These are phyloP conservation scores for Mallotus repandus DNA, from an alignment of 441 rosid genomes.

Conservation along the genomic window DNA sequence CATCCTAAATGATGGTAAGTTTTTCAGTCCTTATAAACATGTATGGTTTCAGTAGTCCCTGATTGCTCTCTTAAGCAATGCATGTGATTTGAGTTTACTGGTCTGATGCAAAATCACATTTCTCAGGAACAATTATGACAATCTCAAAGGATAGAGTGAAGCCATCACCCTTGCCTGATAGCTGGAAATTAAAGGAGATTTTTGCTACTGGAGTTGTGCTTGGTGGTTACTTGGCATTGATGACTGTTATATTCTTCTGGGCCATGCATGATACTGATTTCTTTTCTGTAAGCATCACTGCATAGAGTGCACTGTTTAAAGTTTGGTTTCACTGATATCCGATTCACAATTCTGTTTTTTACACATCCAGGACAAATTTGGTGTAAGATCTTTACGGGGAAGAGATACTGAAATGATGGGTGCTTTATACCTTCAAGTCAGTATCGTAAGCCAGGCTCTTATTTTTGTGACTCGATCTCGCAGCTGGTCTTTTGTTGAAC, in stretches of 20 bases:
- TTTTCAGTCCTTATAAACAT: neutral
- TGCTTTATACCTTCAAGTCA: slow-evolving; percentile 89
- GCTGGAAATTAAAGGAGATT: slow-evolving; percentile 88
- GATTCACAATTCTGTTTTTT: neutral
- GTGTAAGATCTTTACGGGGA: slow-evolving; percentile 44
- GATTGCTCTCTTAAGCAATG: neutral
- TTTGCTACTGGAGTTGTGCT: slow-evolving; percentile 84
- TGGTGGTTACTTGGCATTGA: slow-evolving; percentile 75
- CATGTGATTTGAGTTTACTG: neutral
- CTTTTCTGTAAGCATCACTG: slow-evolving; percentile 49
- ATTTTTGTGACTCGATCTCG: slow-evolving; percentile 90
- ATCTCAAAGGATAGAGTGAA: slow-evolving; percentile 89
- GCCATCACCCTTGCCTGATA: slow-evolving; percentile 90
- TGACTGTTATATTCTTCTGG: slow-evolving; percentile 88
- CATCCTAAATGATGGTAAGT: slow-evolving; percentile 88
- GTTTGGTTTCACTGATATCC: neutral
- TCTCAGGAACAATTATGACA: slow-evolving; percentile 78
- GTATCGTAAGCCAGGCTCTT: slow-evolving; percentile 90
- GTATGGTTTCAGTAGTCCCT: neutral
- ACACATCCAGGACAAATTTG: slow-evolving; percentile 59
- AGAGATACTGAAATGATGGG: slow-evolving; percentile 61
- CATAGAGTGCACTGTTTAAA: neutral
- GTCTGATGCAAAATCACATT: neutral
- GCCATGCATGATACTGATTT: slow-evolving; percentile 58
- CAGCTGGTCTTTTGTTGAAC: slow-evolving; percentile 86